Evolutionary conservation across 2,329 filamentous ascomycete species (phyloP), one percentile per base, ranked within the genome.

Genomic region (Phaeosphaeria sp.): DNA sequence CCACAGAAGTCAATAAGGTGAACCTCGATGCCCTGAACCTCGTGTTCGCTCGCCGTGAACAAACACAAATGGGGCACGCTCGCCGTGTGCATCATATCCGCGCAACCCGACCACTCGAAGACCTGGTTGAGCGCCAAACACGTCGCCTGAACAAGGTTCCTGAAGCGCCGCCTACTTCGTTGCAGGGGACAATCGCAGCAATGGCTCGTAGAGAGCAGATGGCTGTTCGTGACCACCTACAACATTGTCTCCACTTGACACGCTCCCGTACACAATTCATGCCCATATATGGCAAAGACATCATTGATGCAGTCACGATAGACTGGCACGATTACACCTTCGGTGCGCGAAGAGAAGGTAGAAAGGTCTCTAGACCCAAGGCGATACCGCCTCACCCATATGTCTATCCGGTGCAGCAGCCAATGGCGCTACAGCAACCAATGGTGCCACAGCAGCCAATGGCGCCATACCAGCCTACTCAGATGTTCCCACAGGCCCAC

Each of bases 1-100:
- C 86, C 36, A 81, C 86, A 47, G 84, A 85, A 0, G 89, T 91
- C 78, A 84, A 82, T 47, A 82, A 80, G 11, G 87, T 93, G 17
- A 90, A 88, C 73, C 77, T 96, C 17, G 84, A 89, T 53, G 93
- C 96, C 59, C 82, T 96, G 43, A 95, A 95, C 66, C 81, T 97
- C 24, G 82, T 92, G 0, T 92, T 92, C 0, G 86, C 90, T 0
- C 85, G 84, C 39, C 84, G 91, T 61, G 92, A 96, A 71, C 63
- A 66, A 27, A 73, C 65, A 42, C 84, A 87, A 13, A 84, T 89
- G 62, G 81, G 93, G 50, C 67, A 78, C 61, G 69, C 75, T 45
- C 65, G 66, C 48, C 74, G 77, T 21, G 68, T 74, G 20, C 76
- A 76, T 49, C 73, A 75, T 11, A 75, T 80, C 7, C 92, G 89